A percentile compares a stretch with the other conserved stretches of the same genome.
phyloP scores from a whole-genome alignment of 768 basidiomycete genomes.

The Trametes cubensis region DNA sequence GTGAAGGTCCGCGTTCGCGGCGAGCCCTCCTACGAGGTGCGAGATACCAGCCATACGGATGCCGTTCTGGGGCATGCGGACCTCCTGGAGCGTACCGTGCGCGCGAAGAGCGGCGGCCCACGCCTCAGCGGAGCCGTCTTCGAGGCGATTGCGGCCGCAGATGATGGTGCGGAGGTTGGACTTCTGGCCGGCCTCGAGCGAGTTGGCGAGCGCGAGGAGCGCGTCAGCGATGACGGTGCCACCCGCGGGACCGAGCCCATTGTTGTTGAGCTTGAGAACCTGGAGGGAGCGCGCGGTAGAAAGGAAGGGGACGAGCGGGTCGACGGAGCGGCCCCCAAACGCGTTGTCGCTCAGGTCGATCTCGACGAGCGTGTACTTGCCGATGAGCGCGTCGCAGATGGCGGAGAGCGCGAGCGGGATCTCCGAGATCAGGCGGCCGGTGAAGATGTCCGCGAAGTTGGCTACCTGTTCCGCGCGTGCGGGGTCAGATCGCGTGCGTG shows the following conservation, averaged over 20 bases:
- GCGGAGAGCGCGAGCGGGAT: constrained; percentile 89
- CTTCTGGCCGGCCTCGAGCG: constrained; percentile 62
- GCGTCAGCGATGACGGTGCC: constrained; percentile 87
- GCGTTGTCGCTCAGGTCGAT: constrained; percentile 95
- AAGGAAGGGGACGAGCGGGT: constrained; percentile 90
- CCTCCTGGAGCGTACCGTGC: constrained; percentile 79
- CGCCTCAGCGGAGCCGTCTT: constrained; percentile 79
- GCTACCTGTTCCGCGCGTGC: constrained; percentile 62
- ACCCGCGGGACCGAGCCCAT: constrained; percentile 91
- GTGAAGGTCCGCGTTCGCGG: constrained; percentile 64
- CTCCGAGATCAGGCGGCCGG: constrained; percentile 92
- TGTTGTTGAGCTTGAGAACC: constrained; percentile 91
- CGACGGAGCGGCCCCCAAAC: constrained; percentile 92
- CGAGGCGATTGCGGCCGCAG: constrained; percentile 95
- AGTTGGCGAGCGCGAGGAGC: constrained; percentile 69
- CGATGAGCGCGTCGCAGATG: constrained; percentile 84
- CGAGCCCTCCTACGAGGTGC: constrained; percentile 74
- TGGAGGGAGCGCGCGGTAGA: constrained; percentile 80
- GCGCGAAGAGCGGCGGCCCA: constrained; percentile 91
- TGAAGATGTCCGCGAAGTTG: constrained; percentile 97
- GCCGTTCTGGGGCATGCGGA: constrained; percentile 97
- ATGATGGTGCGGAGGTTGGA: constrained; percentile 80
- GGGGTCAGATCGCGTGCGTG: not conserved
- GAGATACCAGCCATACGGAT: constrained; percentile 91
- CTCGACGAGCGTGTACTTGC: constrained; percentile 79